phyloP scores from a whole-genome alignment of 192 early-diverging fungal genomes.

The Coemansia sp. region DNA sequence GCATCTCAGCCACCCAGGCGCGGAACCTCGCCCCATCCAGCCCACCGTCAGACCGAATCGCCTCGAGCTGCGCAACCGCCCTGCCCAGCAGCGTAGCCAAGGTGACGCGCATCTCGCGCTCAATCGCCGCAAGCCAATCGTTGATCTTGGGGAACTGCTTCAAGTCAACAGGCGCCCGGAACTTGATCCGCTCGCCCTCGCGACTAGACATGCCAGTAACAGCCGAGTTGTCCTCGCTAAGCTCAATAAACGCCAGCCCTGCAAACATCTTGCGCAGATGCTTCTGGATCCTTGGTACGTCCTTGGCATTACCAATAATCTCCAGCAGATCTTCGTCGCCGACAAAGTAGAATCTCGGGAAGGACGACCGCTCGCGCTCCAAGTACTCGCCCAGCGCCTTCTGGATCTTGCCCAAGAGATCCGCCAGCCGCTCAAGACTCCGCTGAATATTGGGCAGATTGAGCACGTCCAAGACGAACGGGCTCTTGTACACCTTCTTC shows the following conservation, averaged over 20 bases:
- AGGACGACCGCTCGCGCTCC: slow-evolving; percentile 92
- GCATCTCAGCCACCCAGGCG: slow-evolving; percentile 83
- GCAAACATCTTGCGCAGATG: slow-evolving; percentile 99
- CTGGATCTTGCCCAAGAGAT: slow-evolving; percentile 92
- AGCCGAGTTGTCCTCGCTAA: slow-evolving; percentile 71
- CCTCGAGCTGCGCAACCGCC: slow-evolving; percentile 66
- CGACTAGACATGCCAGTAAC: slow-evolving; percentile 86
- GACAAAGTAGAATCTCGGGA: slow-evolving; percentile 99
- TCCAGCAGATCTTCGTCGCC: slow-evolving; percentile 99
- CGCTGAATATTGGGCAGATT: slow-evolving; percentile 93
- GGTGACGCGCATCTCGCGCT: slow-evolving; percentile 90
- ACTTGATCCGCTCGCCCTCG: slow-evolving; percentile 87
- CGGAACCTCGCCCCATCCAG: slow-evolving; percentile 57
- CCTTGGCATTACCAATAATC: slow-evolving; percentile 98
- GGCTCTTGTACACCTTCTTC: slow-evolving; percentile 99
- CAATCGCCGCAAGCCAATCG: slow-evolving; percentile 93
- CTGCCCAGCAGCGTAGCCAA: slow-evolving; percentile 75
- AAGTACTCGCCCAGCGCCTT: slow-evolving; percentile 98
- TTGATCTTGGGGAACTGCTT: slow-evolving; percentile 89
- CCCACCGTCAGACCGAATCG: neutral
- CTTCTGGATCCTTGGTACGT: slow-evolving; percentile 92
- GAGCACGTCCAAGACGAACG: slow-evolving; percentile 93
- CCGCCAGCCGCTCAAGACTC: slow-evolving; percentile 89
- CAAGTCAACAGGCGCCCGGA: slow-evolving; percentile 76
- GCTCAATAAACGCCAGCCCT: slow-evolving; percentile 80